Conservation (phyloP, 495 filamentous ascomycete species). For the Neurospora tetrasperma region DNA sequence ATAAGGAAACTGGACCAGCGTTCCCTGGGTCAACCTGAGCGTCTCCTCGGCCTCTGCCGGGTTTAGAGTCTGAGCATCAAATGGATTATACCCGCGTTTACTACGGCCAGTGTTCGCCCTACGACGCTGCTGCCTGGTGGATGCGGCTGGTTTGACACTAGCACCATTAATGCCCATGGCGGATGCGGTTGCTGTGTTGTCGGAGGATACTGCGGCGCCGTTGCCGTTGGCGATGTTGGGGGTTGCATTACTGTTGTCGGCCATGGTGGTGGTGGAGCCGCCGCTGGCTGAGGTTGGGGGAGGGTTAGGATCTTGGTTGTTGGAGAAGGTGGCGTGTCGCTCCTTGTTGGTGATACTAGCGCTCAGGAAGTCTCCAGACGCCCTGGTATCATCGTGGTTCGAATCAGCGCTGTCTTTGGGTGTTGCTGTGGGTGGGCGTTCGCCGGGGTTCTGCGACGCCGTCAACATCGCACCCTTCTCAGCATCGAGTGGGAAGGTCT, state of each 20-base stretch:
- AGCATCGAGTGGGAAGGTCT: background rate
- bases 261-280: constrained; percentile 6
- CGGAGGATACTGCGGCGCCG: background rate
- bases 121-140: constrained; percentile 41
- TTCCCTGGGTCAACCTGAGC: constrained; percentile 73
- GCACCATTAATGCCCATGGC: background rate
- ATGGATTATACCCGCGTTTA: constrained; percentile 54
- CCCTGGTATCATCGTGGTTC: constrained; percentile 2
- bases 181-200: background rate
- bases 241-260: background rate
- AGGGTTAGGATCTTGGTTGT: constrained; percentile 24
- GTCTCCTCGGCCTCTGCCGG: constrained; percentile 68
- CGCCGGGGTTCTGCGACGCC: background rate
- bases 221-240: constrained; percentile 6
- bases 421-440: background rate
- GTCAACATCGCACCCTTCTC: background rate
- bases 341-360: constrained; percentile 18
- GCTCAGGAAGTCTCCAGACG: constrained; percentile 5
- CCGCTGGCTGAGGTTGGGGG: constrained; percentile 19
- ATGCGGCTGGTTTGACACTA: constrained; percentile 16
- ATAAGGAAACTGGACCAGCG: constrained; percentile 85
- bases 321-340: constrained; percentile 35
- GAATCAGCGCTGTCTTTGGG: background rate
- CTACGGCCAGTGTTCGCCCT: constrained; percentile 69
- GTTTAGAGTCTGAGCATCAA: constrained; percentile 61